phyloP scores from a whole-genome alignment of 306 rosid genomes.

The Trifolium fragiferum region DNA sequence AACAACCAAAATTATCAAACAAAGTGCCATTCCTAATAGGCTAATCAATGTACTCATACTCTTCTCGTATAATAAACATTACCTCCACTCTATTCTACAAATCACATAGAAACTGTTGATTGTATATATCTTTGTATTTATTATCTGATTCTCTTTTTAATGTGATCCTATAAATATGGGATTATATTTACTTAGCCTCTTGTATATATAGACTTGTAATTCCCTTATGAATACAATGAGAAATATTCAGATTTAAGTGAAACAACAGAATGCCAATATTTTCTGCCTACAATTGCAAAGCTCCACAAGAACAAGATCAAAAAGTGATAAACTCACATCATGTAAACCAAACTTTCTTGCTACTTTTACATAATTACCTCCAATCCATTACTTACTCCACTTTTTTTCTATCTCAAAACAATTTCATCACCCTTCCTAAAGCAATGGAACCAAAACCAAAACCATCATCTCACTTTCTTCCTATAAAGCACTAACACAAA shows the following conservation, averaged over 20 bases:
- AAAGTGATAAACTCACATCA: neutral
- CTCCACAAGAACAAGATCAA: conserved; percentile 14
- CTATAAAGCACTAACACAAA: neutral
- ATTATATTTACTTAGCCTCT: no score
- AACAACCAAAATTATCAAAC: neutral
- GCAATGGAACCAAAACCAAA: conserved; percentile 2
- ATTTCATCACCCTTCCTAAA: neutral
- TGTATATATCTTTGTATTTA: no score
- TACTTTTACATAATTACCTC: neutral
- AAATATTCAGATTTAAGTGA: no score
- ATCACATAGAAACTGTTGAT: no score
- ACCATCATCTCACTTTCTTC: neutral
- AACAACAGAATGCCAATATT: neutral
- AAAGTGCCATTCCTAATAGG: neutral
- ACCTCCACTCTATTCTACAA: neutral
- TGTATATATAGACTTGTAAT: no score
- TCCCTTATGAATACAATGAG: no score
- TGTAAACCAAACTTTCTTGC: conserved; percentile 14
- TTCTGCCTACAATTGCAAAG: conserved; percentile 10
- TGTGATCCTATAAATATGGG: no score
- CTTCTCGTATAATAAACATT: conserved; percentile 12
- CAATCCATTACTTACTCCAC: neutral
- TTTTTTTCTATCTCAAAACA: neutral
- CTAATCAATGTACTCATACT: neutral
- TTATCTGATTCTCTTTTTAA: no score